Evolutionary conservation across 2,329 filamentous ascomycete species (phyloP), one percentile per base, ranked within the genome.

Genomic region (Plenodomus biglobosus): DNA sequence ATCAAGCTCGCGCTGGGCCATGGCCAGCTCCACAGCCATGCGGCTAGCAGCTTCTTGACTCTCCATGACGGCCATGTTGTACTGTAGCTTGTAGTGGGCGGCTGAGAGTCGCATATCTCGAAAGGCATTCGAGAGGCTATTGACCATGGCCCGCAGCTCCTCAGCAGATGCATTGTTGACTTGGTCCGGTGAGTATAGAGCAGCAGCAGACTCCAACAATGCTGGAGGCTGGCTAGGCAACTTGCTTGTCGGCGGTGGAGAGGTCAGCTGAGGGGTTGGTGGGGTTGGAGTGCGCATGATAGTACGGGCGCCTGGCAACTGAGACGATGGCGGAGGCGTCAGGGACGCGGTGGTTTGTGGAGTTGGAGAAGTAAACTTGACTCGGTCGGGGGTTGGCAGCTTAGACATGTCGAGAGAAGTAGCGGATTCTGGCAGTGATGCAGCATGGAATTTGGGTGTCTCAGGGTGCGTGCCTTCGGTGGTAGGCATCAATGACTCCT

Each of bases 81-180:
- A 88, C 70, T 96, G 92, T 45, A 97, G 77, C 73, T 94, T 95
- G 75, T 94, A 87, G 69, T 96, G 92, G 24, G 92, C 88, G 15
- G 88, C 86, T 50, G 92, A 88, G 77, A 91, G 92, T 64, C 94
- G 89, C 46, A 83, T 80, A 57, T 87, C 84, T 53, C 80, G 77
- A n/a, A 84, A 69, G 15, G 80, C 75, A 10, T 73, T 70, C 20
- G 81, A 75, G 11, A 86, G 73, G 37, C 73, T 70, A 13, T 76
- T 74, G 27, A 82, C 76, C 62, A 84, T 82, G 38, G 67, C 68
- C 19, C 81, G 78, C 40, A 85, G 71, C 53, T 81, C 76, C 2
- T 78, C 72, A 15, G 77, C 68, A 16, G 76, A 74, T 11, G 81
- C 81, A 56, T 69, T 71, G 44, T 76, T 76, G 55, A 85, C 76